Evolutionary conservation across 192 early-diverging fungal genomes (phyloP), one percentile per base, ranked within the genome.

Genomic region (Coemansia sp.): DNA sequence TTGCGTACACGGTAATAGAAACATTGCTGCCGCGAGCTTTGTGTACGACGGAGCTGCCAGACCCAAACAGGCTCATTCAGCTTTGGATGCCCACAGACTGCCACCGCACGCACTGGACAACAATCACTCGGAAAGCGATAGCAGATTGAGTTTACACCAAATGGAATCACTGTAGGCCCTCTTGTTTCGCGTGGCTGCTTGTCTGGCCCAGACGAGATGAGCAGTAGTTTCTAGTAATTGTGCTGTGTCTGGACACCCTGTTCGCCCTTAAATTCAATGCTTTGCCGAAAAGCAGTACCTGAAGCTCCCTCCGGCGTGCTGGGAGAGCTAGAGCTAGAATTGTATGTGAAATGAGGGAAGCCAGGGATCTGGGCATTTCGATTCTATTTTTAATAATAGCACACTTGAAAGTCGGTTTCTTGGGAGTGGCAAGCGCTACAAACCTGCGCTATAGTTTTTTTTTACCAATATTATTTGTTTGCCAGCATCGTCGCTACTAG

Each of bases 1-100:
- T 96, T 71, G 76, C 94, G 17, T 96, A 96, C 73, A 84, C 89
- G 14, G 84, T 93, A 17, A 96, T 98, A 40, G 94, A 98, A 72
- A 96, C 95, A 4, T 73, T 98, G 54, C 81, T 98, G 59, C 96
- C 96, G 9, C 87, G 87, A 12, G 90, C 93, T 0, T 68, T 87
- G 7, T 91, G 89, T 70, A 71, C 86, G 19, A 85, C 86, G 32
- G 83, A 79, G 32, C 86, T 87, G 62, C 83, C 87, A 7, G 73
- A 87, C 4, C 90, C 90, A 2, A 83, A 90, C 63, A 78, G 85
- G 49, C 70, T 95, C 51, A 56, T 96, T n/a, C 92, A 95, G 65
- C 72, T 96, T 87, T 96, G 89, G 79, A 76, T 82, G 74, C 79
- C 79, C 10, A 60, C 67, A 11, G 79, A 82, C 40, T 60, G 73